phyloP scores from a whole-genome alignment of 495 filamentous ascomycete species.

The Penicillium manginii region DNA sequence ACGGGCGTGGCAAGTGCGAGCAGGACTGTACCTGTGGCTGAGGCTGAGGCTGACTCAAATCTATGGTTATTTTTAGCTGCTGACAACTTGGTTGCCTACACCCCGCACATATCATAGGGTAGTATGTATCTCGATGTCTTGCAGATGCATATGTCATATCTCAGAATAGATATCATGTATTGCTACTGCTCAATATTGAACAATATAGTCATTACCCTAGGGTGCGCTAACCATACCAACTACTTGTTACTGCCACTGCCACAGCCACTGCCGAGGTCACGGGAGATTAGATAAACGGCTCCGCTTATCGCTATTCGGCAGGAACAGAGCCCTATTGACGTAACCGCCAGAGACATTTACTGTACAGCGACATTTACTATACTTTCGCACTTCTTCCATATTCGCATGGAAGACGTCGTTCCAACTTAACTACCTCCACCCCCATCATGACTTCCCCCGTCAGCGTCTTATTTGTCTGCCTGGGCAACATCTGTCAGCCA shows the following conservation, averaged over 20 bases:
- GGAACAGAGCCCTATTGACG: too few relatives aligned
- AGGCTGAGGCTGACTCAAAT: not conserved
- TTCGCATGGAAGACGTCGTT: not conserved
- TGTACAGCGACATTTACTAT: too few relatives aligned
- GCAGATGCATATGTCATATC: too few relatives aligned
- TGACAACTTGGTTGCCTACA: slow-evolving; percentile 2
- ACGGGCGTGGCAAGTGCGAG: slow-evolving; percentile 9
- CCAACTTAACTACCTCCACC: slow-evolving; percentile 11
- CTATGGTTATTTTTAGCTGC: not conserved
- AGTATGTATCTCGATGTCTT: too few relatives aligned
- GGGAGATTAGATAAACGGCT: slow-evolving; percentile 7
- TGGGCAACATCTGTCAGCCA: slow-evolving; percentile 89
- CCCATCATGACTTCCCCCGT: slow-evolving; percentile 43
- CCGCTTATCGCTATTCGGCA: not conserved
- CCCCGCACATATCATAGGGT: not conserved
- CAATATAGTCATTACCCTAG: too few relatives aligned
- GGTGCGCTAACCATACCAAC: too few relatives aligned
- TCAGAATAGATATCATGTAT: too few relatives aligned
- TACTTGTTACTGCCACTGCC: too few relatives aligned
- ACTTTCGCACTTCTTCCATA: too few relatives aligned
- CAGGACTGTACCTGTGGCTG: slow-evolving; percentile 16
- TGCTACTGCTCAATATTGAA: too few relatives aligned
- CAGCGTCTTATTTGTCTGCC: slow-evolving; percentile 91
- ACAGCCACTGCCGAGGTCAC: not conserved
- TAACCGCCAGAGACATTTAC: too few relatives aligned